Conservation (phyloP, 768 basidiomycete species). For the Lentinula sp. region DNA sequence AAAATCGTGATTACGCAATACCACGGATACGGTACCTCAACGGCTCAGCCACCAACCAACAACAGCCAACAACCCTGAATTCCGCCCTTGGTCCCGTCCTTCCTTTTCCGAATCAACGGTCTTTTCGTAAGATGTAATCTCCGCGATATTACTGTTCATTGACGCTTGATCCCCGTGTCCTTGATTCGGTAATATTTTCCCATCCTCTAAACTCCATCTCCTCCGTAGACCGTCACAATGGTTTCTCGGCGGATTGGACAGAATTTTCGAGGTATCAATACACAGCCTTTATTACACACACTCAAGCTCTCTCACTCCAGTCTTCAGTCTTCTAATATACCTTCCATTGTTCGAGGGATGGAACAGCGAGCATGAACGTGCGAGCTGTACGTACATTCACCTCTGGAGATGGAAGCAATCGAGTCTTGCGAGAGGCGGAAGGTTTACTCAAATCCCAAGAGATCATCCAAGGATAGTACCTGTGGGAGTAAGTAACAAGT, state of each 20-base stretch:
- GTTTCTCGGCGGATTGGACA: neutral
- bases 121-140: neutral
- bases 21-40: neutral
- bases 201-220: neutral
- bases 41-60: neutral
- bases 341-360: neutral
- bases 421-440: neutral
- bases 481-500: neutral
- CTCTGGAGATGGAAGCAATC: neutral
- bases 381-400: neutral
- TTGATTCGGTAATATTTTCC: neutral
- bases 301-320: neutral
- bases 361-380: neutral
- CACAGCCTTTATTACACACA: too few species aligned
- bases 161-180: conserved; percentile 1
- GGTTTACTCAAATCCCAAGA: neutral
- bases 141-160: neutral
- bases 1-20: neutral
- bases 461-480: neutral
- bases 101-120: neutral
- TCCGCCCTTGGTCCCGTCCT: neutral
- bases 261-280: too few species aligned
- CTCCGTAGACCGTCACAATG: neutral
- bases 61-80: neutral
- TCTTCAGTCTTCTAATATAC: neutral